Base-by-base conservation (phyloP, 345 rosid genomes). In the Citrus cavaleriei region DNA sequence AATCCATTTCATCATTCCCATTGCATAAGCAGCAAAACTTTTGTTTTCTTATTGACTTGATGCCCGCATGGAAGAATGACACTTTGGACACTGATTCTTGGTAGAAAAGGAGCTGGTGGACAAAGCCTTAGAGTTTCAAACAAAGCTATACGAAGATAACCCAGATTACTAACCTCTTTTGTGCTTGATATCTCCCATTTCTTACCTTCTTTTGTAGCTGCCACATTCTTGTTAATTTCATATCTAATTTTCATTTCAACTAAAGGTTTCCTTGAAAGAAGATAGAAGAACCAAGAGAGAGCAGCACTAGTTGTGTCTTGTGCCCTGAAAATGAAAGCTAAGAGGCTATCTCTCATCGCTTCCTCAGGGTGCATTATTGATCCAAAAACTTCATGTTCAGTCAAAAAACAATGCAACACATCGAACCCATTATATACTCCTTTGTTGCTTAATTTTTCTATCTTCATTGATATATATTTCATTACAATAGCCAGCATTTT, bases 71-170 rank as follows among this genome's bases (percentile, higher is more conserved):
- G 51, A 46, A 82, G 86, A 22, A 64, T 49, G 51, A 76, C 80
- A 2, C 35, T 5, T 77, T 75, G 14, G 7, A 74, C 1, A 2
- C 83, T 42, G 13, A 73, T 34, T 77, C 79, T 82, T 58, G 55
- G 70, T 4, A 75, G 61, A 4, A 82, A 72, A 0, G 81, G 83
- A 34, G 79, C 30, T 28, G 83, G 79, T 16, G 86, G 84, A 80
- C 78, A 86, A 3, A 80, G 79, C 74, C 89, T 75, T 59, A 84
- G 19, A 7, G 84, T 19, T 54, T 84, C 86, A 3, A 5, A 82
- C 14, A 82, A 6, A 4, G 85, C 76, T 8, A 74, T 85, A 2
- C 76, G 79, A 3, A 84, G 76, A 74, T 86, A 86, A 28, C 79
- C 81, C 9, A 81, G 60, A 24, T 82, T 66, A n/a, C 75, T 10